A percentile compares a stretch with the other conserved stretches of the same genome.
These are phyloP conservation scores for Scheffersomyces amazonensis DNA, from an alignment of 805 yeast species.

Conservation along the genomic window DNA sequence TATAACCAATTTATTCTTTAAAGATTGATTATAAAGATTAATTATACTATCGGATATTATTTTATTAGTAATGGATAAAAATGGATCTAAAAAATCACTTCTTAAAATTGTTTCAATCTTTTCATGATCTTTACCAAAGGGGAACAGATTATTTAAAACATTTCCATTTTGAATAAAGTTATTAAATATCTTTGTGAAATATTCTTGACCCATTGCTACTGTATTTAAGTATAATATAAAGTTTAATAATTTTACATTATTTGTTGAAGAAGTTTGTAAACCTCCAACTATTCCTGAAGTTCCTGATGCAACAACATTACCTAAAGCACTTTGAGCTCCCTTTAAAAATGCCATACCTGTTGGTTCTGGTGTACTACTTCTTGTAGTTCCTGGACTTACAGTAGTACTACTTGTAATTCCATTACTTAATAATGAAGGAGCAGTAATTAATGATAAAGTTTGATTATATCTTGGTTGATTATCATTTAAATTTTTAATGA, in stretches of 20 bases:
- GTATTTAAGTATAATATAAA: conserved; percentile 74
- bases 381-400: conserved; percentile 20
- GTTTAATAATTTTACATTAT: conserved; percentile 47
- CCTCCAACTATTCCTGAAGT: conserved; percentile 19
- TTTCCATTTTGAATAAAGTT: conserved; percentile 30
- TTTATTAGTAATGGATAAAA: conserved; percentile 29
- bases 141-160: conserved; percentile 22
- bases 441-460: conserved; percentile 16
- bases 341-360: conserved; percentile 35
- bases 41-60: conserved; percentile 45
- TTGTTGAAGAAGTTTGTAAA: conserved; percentile 27
- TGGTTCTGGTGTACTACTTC: conserved; percentile 34
- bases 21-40: conserved; percentile 47
- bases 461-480: conserved; percentile 42
- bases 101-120: conserved; percentile 28
- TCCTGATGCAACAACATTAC: conserved; percentile 36
- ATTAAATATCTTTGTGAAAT: conserved; percentile 52
- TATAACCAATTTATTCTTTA: conserved; percentile 41
- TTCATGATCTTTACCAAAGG: conserved; percentile 35
- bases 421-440: conserved; percentile 6
- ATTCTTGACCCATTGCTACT: conserved; percentile 57
- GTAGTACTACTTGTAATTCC: conserved; percentile 9
- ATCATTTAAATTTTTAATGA: conserved; percentile 31
- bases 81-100: conserved; percentile 31
- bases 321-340: conserved; percentile 43